Base-by-base conservation (phyloP, 2,329 filamentous ascomycete species). In the Fusarium odoratissimum region DNA sequence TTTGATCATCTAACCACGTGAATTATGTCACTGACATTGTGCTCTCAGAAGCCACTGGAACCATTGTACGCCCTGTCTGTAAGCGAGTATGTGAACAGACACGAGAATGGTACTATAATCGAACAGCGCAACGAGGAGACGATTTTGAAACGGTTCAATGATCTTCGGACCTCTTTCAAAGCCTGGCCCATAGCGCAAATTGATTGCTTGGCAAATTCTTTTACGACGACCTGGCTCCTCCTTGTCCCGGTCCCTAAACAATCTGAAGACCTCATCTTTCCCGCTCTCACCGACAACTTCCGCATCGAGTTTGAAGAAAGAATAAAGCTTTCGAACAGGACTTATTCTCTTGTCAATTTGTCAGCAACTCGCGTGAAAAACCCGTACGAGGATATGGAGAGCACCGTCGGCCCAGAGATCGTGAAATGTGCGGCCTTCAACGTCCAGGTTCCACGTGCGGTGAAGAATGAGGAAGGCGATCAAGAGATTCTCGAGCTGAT, bases 401-500 rank as follows among this genome's bases (percentile, higher is more conserved):
- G 38, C 7, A 45, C 75, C 5, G 28, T 41, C 3, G 46, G 67
- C 10, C 16, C 59, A 9, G 45, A 61, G 12, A 67, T 75, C 7
- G 57, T 69, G 6, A 76, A 51, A 11, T 79, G 73, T 41, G 81
- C 80, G 1, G 80, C 80, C 0, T 81, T 82, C 66, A 79, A 81
- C 31, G 77, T 82, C 3, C 79, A 82, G 3, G 78, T 82, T 0
- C 77, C 77, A 6, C 75, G 80, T 4, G 78, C 80, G 1, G 79
- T 76, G 74, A 68, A 77, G 28, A 74, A 70, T 1, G 62, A 75
- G 0, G 68, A 78, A 1, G 80, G 79, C 0, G 55, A 60, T 0
- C 67, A 77, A 5, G 17, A 77, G 4, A 75, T 81, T 14, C 25
- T 80, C 78, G 55, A 93, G 84, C 79, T 92, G 85, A 82, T 92